These are phyloP conservation scores for Bolboschoenoplectus hybrid DNA, from an alignment of 202 grass and related monocot genomes.

Conservation along the genomic window DNA sequence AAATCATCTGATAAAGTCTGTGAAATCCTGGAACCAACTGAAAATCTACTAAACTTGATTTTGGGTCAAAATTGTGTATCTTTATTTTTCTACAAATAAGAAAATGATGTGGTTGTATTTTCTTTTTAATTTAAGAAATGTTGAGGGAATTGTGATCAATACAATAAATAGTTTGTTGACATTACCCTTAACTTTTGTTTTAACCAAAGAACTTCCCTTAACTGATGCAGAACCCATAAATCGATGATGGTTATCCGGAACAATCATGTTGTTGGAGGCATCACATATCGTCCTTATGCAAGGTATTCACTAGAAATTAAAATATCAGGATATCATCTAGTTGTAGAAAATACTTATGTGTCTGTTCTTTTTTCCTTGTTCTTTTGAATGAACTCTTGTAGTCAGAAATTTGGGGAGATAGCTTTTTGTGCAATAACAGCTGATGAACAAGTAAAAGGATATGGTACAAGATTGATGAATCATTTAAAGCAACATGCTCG, in stretches of 20 bases:
- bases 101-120: background rate
- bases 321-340: constrained; percentile 23
- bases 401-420: constrained; percentile 98
- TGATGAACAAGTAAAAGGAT: constrained; percentile 99
- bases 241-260: constrained; percentile 99
- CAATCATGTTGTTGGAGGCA: constrained; percentile 94
- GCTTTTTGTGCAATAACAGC: constrained; percentile 98
- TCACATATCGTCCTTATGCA: constrained; percentile 95
- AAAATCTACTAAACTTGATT: constrained; percentile 11
- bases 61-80: constrained; percentile 5
- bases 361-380: background rate
- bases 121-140: background rate
- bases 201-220: background rate
- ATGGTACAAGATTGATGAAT: constrained; percentile 99
- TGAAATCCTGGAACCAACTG: background rate
- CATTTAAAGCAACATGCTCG: constrained; percentile 98
- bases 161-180: constrained; percentile 1
- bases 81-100: background rate
- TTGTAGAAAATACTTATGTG: constrained; percentile 20
- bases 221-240: constrained; percentile 88
- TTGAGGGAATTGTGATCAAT: background rate
- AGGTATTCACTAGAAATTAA: constrained; percentile 56
- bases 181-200: background rate
- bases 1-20: background rate
- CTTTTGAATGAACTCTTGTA: constrained; percentile 39